Base-by-base conservation (phyloP, 371 early-diverging fungal genomes). In the Saksenaea oblongispora region DNA sequence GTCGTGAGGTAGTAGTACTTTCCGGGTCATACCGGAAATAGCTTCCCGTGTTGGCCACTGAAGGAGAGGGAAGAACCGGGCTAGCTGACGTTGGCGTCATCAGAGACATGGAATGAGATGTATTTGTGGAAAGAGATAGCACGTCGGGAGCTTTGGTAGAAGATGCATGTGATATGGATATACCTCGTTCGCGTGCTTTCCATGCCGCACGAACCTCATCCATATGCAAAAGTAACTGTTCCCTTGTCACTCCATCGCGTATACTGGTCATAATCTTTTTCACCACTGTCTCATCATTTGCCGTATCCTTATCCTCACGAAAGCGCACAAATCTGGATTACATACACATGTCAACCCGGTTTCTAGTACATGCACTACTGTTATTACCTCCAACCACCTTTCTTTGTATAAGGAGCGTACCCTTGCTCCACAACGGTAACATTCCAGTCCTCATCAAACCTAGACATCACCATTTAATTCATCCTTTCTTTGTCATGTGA, bases 221-320 rank as follows among this genome's bases (percentile, higher is more conserved):
- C 74, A 85, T 75, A 36, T 75, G 79, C 1, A 64, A 42, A 18
- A 76, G 58, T 18, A 85, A 57, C 44, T 84, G 75, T 15, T 80
- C 81, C 47, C 74, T 79, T 15, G 83, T 78, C 5, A 91, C 82
- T 36, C 82, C 82, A 37, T 87, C 80, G 8, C 74, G 71, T 18
- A 89, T 75, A 57, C 77, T 77, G 14, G 82, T 66, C 13, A 90
- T 31, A 5, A 88, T 75, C 54, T 82, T 80, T 35, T 80, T 76
- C 4, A 86, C 85, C 0, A 80, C 79, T 24, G 65, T 71, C 58
- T 87, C 88, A 54, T 89, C 88, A 66, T 91, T 89, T 14, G 89
- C 87, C 18, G 79, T 82, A n/a, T 78, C 76, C 66, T 89, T 91
- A 70, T 93, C 93, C 17, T 77, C 80, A 17, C 92, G 77, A 14